These are phyloP conservation scores for Colletotrichum spinosum DNA, from an alignment of 2,329 filamentous ascomycete genomes.

Conservation along the genomic window DNA sequence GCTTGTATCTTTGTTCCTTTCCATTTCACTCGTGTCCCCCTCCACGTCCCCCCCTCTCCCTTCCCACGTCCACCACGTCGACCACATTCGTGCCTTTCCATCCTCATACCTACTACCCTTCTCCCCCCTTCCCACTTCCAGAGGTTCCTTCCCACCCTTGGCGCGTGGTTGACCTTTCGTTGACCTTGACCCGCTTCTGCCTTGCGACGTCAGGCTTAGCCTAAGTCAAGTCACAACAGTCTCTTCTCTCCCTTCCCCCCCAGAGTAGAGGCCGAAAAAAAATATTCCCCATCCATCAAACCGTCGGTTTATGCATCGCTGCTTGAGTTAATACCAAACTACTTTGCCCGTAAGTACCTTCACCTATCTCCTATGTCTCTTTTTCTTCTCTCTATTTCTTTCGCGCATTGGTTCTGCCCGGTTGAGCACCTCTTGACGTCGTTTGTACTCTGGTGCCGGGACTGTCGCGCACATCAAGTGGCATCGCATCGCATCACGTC, in stretches of 20 bases:
- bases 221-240: slow-evolving; percentile 15
- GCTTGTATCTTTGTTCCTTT: slow-evolving; percentile 39
- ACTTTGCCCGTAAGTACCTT: slow-evolving; percentile 51
- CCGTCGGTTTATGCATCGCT: slow-evolving; percentile 37
- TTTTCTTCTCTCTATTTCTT: slow-evolving; percentile 5
- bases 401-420: slow-evolving; percentile 23
- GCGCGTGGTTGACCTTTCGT: slow-evolving; percentile 14
- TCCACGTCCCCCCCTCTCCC: background rate
- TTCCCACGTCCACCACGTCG: slow-evolving; percentile 1
- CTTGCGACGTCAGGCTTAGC: slow-evolving; percentile 37
- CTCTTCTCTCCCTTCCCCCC: slow-evolving; percentile 4
- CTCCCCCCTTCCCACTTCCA: slow-evolving; percentile 10
- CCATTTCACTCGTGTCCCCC: slow-evolving; percentile 4
- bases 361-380: slow-evolving; percentile 37
- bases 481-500: slow-evolving; percentile 4
- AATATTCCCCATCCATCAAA: slow-evolving; percentile 39
- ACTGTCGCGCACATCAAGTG: slow-evolving; percentile 4
- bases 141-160: slow-evolving; percentile 19
- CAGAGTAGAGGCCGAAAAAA: slow-evolving; percentile 33
- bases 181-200: slow-evolving; percentile 34
- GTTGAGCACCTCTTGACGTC: slow-evolving; percentile 9
- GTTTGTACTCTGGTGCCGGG: slow-evolving; percentile 25
- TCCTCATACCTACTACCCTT: too few relatives aligned
- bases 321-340: slow-evolving; percentile 42
- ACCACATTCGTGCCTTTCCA: too few relatives aligned